Conservation (phyloP, 208 protist species). For the Crithidia fasciculata region DNA sequence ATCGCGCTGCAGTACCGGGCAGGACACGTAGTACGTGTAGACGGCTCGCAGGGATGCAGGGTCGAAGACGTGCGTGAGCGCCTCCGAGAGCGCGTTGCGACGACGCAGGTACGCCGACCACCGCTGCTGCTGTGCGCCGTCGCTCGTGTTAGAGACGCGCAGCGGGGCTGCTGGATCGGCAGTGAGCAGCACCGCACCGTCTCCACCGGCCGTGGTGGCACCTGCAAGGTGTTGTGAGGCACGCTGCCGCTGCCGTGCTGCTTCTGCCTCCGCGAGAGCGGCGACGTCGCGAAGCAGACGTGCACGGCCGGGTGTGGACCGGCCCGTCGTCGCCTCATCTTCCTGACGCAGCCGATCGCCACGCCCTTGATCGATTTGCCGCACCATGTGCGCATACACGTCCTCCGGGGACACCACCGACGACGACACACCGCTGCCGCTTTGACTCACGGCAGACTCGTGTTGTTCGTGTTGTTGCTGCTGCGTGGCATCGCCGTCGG, state of each 20-base stretch:
- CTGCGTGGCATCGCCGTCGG: not conserved
- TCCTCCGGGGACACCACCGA: constrained; percentile 14
- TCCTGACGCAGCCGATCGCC: constrained; percentile 2
- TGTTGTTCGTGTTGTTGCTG: not conserved
- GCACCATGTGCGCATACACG: constrained; percentile 31
- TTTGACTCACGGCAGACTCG: too few relatives aligned
- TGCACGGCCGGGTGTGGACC: constrained; percentile 7
- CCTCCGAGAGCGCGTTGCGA: constrained; percentile 37
- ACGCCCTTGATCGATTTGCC: constrained; percentile 15
- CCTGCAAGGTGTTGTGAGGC: not conserved
- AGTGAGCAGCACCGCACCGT: not conserved
- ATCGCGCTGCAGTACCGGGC: constrained; percentile 61
- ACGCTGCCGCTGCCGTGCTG: not conserved
- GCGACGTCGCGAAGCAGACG: constrained; percentile 26
- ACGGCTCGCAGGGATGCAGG: constrained; percentile 40
- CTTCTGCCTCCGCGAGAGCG: constrained; percentile 14
- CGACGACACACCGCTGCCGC: not conserved
- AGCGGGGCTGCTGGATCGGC: constrained; percentile 25
- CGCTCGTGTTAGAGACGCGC: not conserved
- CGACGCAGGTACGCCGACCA: constrained; percentile 41
- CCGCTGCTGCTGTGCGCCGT: constrained; percentile 3
- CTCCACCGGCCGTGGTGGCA: not conserved
- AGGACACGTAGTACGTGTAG: constrained; percentile 74
- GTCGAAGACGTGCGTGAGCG: constrained; percentile 38
- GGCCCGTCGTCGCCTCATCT: not conserved